phyloP scores from a whole-genome alignment of 139 green algal genomes.

The Microglena sp. region DNA sequence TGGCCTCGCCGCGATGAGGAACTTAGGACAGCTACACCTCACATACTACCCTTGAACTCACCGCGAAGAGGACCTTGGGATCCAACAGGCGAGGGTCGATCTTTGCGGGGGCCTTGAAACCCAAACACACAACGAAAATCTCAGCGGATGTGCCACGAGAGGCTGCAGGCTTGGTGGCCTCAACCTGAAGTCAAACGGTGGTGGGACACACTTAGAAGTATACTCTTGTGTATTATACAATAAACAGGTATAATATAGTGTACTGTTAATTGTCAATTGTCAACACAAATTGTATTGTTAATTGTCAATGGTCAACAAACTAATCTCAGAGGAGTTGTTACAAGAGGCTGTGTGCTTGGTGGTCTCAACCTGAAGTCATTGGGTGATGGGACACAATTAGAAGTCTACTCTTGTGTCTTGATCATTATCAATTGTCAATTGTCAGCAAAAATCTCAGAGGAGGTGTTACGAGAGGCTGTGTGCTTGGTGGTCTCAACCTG shows the following conservation, averaged over 20 bases:
- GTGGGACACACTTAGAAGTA: background rate
- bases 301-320: too few relatives aligned
- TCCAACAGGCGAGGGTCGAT: conserved; percentile 97
- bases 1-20: too few relatives aligned
- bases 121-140: conserved; percentile 94
- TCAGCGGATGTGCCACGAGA: conserved; percentile 86
- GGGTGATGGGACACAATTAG: too few relatives aligned
- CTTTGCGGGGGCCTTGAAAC: conserved; percentile 92
- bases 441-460: conserved; percentile 95
- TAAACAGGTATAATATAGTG: too few relatives aligned
- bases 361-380: conserved; percentile 89
- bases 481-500: conserved; percentile 95
- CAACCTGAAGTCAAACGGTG: conserved; percentile 25
- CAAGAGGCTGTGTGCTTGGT: conserved; percentile 88
- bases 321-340: conserved; percentile 89
- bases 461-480: conserved; percentile 76
- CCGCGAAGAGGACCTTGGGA: conserved; percentile 73
- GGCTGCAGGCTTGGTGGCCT: conserved; percentile 89
- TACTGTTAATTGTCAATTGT: too few relatives aligned
- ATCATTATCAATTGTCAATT: too few relatives aligned
- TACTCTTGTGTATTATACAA: too few relatives aligned
- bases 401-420: too few relatives aligned
- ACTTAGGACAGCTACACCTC: too few relatives aligned
- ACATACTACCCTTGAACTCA: conserved; percentile 10
- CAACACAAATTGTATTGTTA: too few relatives aligned